A percentile compares a stretch with the other conserved stretches of the same genome.
Conservation (phyloP, 2,329 filamentous ascomycete genomes). For the Pseudovirgaria hyperparasitica region DNA sequence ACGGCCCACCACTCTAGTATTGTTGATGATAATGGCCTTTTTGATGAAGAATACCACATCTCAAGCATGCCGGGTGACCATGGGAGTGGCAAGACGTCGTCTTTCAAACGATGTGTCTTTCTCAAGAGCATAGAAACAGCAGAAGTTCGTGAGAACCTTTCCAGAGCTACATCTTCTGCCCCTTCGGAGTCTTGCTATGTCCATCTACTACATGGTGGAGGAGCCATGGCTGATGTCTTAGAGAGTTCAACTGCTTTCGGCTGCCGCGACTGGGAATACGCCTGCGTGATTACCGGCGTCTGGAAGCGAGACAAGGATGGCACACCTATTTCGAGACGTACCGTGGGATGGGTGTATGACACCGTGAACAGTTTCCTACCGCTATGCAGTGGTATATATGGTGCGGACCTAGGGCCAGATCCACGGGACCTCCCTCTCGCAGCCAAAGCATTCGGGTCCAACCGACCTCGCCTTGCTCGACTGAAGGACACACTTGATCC, state of each 20-base stretch:
- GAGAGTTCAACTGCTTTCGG: conserved; percentile 44
- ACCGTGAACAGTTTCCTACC: conserved; percentile 36
- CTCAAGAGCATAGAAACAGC: conserved; percentile 33
- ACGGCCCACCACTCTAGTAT: too few relatives aligned
- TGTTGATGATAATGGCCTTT: conserved; percentile 40
- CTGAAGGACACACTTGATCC: conserved; percentile 42
- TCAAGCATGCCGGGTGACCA: conserved; percentile 47
- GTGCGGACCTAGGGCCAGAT: conserved; percentile 51
- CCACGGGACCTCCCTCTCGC: conserved; percentile 42
- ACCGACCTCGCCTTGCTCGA: conserved; percentile 33
- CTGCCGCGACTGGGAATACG: conserved; percentile 51
- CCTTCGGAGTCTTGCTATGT: conserved; percentile 47
- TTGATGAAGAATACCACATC: conserved; percentile 50
- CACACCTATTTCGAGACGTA: conserved; percentile 25
- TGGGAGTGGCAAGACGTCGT: conserved; percentile 44
- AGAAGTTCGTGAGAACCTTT: conserved; percentile 24
- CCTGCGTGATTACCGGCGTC: conserved; percentile 50
- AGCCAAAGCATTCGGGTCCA: conserved; percentile 43
- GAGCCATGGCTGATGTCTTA: conserved; percentile 33
- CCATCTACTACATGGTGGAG: conserved; percentile 50
- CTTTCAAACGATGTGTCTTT: conserved; percentile 54
- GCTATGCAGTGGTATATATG: conserved; percentile 36
- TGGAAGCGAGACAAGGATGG: conserved; percentile 44
- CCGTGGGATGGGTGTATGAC: conserved; percentile 44
- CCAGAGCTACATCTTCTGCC: conserved; percentile 33